Evolutionary conservation across 805 yeast genomes (phyloP), one percentile per base, ranked within the genome.

Genomic region (Scheffersomyces lignosus): DNA sequence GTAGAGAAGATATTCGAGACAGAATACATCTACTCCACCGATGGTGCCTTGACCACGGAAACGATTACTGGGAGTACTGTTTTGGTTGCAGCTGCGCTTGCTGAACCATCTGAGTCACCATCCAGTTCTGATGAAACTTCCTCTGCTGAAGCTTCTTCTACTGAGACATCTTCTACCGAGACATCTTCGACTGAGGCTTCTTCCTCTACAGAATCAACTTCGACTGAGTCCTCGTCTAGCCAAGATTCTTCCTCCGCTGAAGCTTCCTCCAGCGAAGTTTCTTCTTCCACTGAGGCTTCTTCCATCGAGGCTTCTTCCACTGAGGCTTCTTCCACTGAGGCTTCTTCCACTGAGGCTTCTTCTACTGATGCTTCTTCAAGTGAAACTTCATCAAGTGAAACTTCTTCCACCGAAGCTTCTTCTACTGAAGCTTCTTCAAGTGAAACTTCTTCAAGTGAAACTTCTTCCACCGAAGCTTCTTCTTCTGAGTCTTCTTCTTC

Each of bases 41-140:
- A 44, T 16, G 70, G 70, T 2, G 40, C 35, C 5, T 48, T 57
- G 33, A 62, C 71, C 23, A 59, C 67, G n/a, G 36, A 47, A 7
- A 48, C 54, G 8, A 42, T 49, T 18, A 40, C 51, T 10, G 57
- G 55, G n/a, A 41, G 47, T 7, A 47, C 50, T 3, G 32, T 30
- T 24, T 40, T 27, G 8, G 34, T 24, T 8, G 29, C 41, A 5
- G 22, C 28, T 14, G 28, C 41, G 12, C 15, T 36, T n/a, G 29
- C 43, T 2, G 35, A 24, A 14, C 25, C 44, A 16, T 16, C 37
- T 16, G 24, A 27, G 1, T 26, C 36, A 5, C 27, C n/a, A 13
- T 25, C 34, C 26, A n/a, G 34, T 12, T 33, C 47, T 27, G 23
- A 45, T 8, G 37, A 26, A 12, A 36, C 41, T 15, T 36, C 27